A percentile compares a stretch with the other conserved stretches of the same genome.
Conservation (phyloP, 208 protist genomes). For the Acanthamoeba divionensis region DNA sequence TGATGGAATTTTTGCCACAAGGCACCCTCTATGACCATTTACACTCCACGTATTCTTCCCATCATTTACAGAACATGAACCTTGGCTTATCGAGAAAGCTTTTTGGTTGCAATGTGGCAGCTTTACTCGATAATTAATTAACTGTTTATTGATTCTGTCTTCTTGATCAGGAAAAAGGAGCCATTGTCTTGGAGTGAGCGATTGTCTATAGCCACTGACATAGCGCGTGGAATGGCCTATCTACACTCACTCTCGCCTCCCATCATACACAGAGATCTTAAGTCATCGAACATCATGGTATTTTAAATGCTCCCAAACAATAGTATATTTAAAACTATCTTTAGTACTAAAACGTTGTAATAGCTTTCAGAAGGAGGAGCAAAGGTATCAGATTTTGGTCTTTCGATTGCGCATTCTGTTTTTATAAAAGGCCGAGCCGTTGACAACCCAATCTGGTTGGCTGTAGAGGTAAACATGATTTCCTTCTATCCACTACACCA, state of each 20-base stretch:
- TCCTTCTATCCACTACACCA: too few relatives aligned
- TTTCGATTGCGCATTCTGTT: conserved; percentile 1
- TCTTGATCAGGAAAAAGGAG: neutral
- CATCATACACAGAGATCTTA: conserved; percentile 31
- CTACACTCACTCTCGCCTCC: conserved; percentile 15
- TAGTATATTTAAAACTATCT: neutral
- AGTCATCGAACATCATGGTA: conserved; percentile 35
- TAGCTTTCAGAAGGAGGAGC: neutral
- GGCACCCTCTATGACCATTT: conserved; percentile 32
- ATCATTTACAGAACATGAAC: too few relatives aligned
- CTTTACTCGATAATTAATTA: too few relatives aligned
- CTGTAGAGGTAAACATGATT: neutral
- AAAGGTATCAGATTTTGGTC: conserved; percentile 24
- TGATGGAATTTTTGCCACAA: conserved; percentile 24
- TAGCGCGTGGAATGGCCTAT: conserved; percentile 19
- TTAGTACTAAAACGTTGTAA: too few relatives aligned
- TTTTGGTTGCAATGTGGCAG: too few relatives aligned
- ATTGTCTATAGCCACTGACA: neutral
- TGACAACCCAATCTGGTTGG: conserved; percentile 43
- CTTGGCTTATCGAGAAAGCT: too few relatives aligned
- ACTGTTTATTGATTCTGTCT: too few relatives aligned
- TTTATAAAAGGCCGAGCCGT: neutral
- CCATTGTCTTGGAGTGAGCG: neutral
- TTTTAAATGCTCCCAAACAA: neutral
- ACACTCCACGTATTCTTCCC: too few relatives aligned